Percentiles rank a stretch among this genome's conserved stretches.
Evolutionary conservation across 164 flowering plant species (phyloP).

Genomic region (Vitis cinerea): DNA sequence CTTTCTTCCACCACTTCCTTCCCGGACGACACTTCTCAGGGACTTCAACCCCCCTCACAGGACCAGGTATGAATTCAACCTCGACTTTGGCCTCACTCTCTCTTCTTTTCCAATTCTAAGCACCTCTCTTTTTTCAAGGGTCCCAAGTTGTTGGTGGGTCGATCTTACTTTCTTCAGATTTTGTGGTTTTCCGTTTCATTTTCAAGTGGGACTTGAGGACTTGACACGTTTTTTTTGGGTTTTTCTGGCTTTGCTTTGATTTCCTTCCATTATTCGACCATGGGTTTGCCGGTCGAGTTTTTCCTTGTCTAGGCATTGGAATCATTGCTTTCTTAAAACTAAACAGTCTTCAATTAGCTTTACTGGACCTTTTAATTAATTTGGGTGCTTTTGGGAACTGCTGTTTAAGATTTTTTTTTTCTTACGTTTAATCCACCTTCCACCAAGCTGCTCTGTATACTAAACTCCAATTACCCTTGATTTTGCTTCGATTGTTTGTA

Average conservation of each 20-base stretch:
- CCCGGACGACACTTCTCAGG: background rate
- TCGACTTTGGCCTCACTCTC: background rate
- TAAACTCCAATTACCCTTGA: no score
- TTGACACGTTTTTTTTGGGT: background rate
- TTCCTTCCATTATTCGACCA: no score
- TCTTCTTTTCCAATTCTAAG: background rate
- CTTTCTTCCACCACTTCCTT: slow-evolving; percentile 6
- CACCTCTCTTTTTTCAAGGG: slow-evolving; percentile 6
- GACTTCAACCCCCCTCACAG: background rate
- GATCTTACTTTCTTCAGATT: background rate
- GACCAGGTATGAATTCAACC: slow-evolving; percentile 3
- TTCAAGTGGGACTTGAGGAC: background rate
- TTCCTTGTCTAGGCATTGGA: no score
- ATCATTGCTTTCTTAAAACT: no score
- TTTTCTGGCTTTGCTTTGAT: background rate
- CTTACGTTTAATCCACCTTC: no score
- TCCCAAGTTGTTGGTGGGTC: slow-evolving; percentile 1
- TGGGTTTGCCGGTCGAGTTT: no score
- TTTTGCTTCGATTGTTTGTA: no score
- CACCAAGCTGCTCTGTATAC: no score
- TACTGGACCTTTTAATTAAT: no score
- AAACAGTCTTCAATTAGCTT: no score
- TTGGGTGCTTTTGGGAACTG: no score
- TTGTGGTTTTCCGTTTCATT: background rate
- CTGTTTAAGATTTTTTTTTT: no score